phyloP scores from a whole-genome alignment of 345 rosid genomes.

The Sonneratia caseolaris region DNA sequence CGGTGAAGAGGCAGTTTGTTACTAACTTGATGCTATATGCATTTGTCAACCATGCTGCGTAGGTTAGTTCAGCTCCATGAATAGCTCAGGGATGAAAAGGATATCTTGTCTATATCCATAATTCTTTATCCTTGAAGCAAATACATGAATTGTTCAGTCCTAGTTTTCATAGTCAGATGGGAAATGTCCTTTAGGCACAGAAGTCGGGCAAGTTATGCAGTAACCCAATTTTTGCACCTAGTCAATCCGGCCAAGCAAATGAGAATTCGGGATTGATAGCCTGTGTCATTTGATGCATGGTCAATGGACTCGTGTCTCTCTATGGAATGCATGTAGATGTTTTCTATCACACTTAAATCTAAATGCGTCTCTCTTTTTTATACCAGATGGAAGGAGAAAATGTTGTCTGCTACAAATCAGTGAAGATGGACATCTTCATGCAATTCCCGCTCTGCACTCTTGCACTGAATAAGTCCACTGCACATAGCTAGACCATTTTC shows the following conservation, averaged over 20 bases:
- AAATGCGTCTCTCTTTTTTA: neutral
- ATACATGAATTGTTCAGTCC: neutral
- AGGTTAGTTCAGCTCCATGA: too few relatives aligned
- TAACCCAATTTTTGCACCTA: neutral
- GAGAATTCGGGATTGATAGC: neutral
- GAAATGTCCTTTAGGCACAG: neutral
- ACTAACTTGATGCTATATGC: neutral
- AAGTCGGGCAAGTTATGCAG: neutral
- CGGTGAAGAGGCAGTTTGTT: neutral
- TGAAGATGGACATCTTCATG: neutral
- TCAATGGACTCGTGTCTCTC: neutral
- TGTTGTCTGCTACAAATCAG: neutral
- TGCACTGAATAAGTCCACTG: neutral
- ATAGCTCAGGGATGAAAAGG: too few relatives aligned
- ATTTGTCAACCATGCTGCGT: neutral
- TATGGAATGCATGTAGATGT: neutral
- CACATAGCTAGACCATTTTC: neutral
- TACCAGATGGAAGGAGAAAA: neutral
- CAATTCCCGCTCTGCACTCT: neutral
- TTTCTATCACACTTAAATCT: neutral
- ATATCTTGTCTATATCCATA: too few relatives aligned
- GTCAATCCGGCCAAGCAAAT: neutral
- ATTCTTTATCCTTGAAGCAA: neutral
- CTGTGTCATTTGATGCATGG: neutral
- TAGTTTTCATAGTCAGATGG: neutral